Percentiles rank a stretch among this genome's conserved stretches.
phyloP scores from a whole-genome alignment of 2,329 filamentous ascomycete species.

The Aspergillus sergii region DNA sequence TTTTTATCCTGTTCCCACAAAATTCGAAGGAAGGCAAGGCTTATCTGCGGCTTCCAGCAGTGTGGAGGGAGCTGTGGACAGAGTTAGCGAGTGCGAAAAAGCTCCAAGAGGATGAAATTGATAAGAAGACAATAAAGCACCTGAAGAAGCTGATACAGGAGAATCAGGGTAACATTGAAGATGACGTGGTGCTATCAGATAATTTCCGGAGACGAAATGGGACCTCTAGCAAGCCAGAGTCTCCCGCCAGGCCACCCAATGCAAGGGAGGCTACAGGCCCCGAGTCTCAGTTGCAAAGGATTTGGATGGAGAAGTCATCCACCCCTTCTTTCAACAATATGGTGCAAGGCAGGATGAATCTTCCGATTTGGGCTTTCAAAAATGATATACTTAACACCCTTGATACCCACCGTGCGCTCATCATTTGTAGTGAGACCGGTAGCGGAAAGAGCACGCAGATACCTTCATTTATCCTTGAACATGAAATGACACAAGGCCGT shows the following conservation, averaged over 20 bases:
- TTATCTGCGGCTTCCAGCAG: slow-evolving; percentile 72
- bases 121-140: slow-evolving; percentile 68
- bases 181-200: slow-evolving; percentile 74
- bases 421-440: slow-evolving; percentile 94
- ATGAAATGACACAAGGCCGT: slow-evolving; percentile 78
- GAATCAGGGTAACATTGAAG: slow-evolving; percentile 55
- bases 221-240: slow-evolving; percentile 29
- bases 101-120: slow-evolving; percentile 67
- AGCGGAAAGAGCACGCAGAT: slow-evolving; percentile 97
- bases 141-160: slow-evolving; percentile 53
- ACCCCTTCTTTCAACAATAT: slow-evolving; percentile 70
- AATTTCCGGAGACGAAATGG: slow-evolving; percentile 65
- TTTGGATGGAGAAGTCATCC: slow-evolving; percentile 57
- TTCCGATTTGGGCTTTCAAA: slow-evolving; percentile 89
- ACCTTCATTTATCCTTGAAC: slow-evolving; percentile 89
- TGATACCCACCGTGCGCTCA: slow-evolving; percentile 79
- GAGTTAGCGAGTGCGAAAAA: slow-evolving; percentile 75
- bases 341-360: slow-evolving; percentile 73
- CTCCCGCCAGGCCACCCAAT: slow-evolving; percentile 25
- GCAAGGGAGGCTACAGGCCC: slow-evolving; percentile 25
- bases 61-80: slow-evolving; percentile 83
- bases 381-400: slow-evolving; percentile 76
- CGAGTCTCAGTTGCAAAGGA: slow-evolving; percentile 48
- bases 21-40: slow-evolving; percentile 84
- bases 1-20: slow-evolving; percentile 80